These are phyloP conservation scores for Cutaneotrichosporon cavernicola DNA, from an alignment of 1,284 basidiomycete genomes.

Conservation along the genomic window DNA sequence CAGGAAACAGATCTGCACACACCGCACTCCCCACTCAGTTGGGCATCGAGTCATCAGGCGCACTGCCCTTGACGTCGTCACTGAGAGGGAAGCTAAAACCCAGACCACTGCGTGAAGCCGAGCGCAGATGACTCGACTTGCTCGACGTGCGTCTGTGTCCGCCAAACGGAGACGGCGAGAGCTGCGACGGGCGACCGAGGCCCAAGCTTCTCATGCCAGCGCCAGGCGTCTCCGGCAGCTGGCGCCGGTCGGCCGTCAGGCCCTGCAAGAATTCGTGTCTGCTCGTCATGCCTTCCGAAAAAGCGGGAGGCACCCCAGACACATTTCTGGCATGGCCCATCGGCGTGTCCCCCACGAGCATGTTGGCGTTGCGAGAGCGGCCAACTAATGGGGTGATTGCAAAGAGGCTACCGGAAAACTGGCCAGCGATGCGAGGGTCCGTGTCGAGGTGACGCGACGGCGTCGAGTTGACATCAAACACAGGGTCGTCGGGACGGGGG, in stretches of 20 bases:
- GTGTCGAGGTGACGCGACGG: slow-evolving; percentile 48
- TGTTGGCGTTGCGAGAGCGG: slow-evolving; percentile 35
- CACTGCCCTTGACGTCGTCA: slow-evolving; percentile 26
- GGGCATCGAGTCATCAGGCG: background rate
- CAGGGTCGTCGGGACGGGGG: slow-evolving; percentile 42
- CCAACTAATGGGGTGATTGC: slow-evolving; percentile 45
- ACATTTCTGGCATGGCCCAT: slow-evolving; percentile 26
- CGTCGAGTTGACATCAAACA: slow-evolving; percentile 50
- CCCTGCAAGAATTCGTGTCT: slow-evolving; percentile 44
- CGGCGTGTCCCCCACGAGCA: slow-evolving; percentile 30
- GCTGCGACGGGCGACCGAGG: slow-evolving; percentile 29
- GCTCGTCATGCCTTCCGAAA: slow-evolving; percentile 30
- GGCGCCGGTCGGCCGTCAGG: slow-evolving; percentile 16
- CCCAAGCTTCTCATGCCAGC: slow-evolving; percentile 25
- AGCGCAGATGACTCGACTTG: slow-evolving; percentile 36
- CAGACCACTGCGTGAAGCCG: slow-evolving; percentile 36
- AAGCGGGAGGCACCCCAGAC: slow-evolving; percentile 22
- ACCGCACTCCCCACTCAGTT: background rate
- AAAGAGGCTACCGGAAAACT: slow-evolving; percentile 46
- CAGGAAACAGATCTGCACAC: background rate
- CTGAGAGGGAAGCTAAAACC: slow-evolving; percentile 24
- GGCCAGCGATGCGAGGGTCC: slow-evolving; percentile 29
- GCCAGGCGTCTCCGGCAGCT: slow-evolving; percentile 21
- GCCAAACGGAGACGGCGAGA: slow-evolving; percentile 39
- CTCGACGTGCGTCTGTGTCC: slow-evolving; percentile 28